These are phyloP conservation scores for Solanum megistacrolobum DNA, from an alignment of 257 asterid genomes.

Conservation along the genomic window DNA sequence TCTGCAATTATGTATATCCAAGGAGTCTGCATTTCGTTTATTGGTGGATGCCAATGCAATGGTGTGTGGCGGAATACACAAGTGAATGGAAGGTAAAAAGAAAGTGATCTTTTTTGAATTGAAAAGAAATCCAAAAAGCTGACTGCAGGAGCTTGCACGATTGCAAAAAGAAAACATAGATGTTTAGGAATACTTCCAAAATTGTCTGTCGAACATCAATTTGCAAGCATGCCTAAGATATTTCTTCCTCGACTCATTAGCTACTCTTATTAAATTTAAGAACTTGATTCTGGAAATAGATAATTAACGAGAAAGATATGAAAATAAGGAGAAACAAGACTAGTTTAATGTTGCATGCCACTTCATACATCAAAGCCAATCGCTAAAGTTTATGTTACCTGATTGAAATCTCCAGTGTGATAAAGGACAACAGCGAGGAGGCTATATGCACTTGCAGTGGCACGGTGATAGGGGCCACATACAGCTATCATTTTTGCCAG, in stretches of 20 bases:
- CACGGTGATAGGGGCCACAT: slow-evolving; percentile 96
- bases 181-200: not conserved
- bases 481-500: slow-evolving; percentile 93
- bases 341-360: not conserved
- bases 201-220: not conserved
- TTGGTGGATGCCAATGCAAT: not conserved
- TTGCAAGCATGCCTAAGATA: not conserved
- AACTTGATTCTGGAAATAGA: not conserved
- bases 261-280: not conserved
- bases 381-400: slow-evolving; percentile 27
- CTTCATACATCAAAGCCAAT: not conserved
- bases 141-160: not conserved
- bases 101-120: not conserved
- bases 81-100: not conserved
- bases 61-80: not conserved
- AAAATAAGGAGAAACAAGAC: not conserved
- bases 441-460: slow-evolving; percentile 96
- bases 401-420: slow-evolving; percentile 98
- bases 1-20: not conserved
- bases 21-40: not conserved
- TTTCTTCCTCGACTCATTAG: not conserved
- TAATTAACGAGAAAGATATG: not conserved
- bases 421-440: slow-evolving; percentile 97
- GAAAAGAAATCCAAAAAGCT: not conserved
- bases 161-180: not conserved